Evolutionary conservation across 108 stramenopile genomes (phyloP).

Genomic region (Cyclotella baltica): DNA sequence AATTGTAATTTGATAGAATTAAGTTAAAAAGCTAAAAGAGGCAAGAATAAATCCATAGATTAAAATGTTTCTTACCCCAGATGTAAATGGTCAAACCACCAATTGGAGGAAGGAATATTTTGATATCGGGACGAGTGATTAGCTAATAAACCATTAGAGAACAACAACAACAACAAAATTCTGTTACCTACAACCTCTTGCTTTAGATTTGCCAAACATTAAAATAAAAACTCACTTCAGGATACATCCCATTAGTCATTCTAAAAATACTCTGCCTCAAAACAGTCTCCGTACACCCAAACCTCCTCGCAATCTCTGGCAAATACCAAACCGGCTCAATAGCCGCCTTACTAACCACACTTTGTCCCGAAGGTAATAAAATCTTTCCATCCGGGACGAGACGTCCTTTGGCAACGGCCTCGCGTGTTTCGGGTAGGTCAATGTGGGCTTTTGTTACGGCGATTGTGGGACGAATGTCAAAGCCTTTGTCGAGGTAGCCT

Average conservation of each 20-base stretch:
- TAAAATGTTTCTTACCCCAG: conserved; percentile 75
- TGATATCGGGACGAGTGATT: conserved; percentile 97
- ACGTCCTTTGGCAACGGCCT: conserved; percentile 87
- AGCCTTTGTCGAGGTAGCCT: conserved; percentile 95
- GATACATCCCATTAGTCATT: conserved; percentile 99
- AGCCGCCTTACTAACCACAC: conserved; percentile 95
- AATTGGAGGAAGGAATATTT: conserved; percentile 99
- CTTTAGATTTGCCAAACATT: not conserved
- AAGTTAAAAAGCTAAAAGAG: too few species aligned
- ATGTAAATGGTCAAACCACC: conserved; percentile 99
- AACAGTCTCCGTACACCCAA: conserved; percentile 90
- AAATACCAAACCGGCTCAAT: conserved; percentile 99
- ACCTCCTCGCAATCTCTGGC: conserved; percentile 97
- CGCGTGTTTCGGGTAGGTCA: conserved; percentile 95
- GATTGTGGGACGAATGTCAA: conserved; percentile 99
- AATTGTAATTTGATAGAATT: not conserved
- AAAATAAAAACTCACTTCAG: conserved; percentile 64
- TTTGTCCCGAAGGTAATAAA: conserved; percentile 90
- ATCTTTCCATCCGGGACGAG: conserved; percentile 94
- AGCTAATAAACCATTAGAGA: conserved; percentile 24
- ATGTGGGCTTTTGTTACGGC: conserved; percentile 99
- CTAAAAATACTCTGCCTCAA: conserved; percentile 95
- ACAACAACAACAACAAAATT: not conserved
- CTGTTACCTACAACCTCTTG: not conserved
- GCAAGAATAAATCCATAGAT: too few species aligned